phyloP scores from a whole-genome alignment of 345 rosid genomes.

The Sonneratia alba region DNA sequence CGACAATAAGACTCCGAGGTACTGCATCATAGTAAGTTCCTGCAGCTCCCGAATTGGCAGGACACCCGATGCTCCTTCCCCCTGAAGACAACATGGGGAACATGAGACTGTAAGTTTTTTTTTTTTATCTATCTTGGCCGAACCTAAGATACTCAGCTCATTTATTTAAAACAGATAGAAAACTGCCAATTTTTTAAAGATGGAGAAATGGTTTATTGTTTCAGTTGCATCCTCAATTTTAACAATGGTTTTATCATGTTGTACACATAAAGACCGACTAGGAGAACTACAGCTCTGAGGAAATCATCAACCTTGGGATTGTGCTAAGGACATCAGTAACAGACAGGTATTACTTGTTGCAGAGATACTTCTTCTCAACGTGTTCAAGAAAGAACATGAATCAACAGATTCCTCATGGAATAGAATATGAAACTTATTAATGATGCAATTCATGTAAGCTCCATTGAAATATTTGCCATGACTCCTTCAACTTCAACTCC shows the following conservation, averaged over 20 bases:
- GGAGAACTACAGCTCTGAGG: background rate
- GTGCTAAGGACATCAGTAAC: background rate
- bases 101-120: background rate
- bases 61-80: slow-evolving; percentile 52
- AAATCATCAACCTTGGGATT: background rate
- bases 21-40: slow-evolving; percentile 73
- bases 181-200: too few relatives aligned
- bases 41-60: slow-evolving; percentile 59
- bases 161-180: too few relatives aligned
- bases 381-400: background rate
- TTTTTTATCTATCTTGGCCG: background rate
- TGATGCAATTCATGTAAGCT: background rate
- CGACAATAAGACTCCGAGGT: slow-evolving; percentile 52
- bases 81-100: slow-evolving; percentile 30
- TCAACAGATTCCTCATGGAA: background rate
- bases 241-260: background rate
- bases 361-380: background rate
- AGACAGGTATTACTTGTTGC: background rate
- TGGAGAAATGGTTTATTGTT: too few relatives aligned
- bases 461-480: background rate
- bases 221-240: background rate
- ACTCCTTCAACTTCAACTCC: background rate
- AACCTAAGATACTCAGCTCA: background rate
- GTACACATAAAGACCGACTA: background rate
- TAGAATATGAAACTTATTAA: background rate